phyloP scores from a whole-genome alignment of 305 asterid genomes.

The Salvia sclarea region DNA sequence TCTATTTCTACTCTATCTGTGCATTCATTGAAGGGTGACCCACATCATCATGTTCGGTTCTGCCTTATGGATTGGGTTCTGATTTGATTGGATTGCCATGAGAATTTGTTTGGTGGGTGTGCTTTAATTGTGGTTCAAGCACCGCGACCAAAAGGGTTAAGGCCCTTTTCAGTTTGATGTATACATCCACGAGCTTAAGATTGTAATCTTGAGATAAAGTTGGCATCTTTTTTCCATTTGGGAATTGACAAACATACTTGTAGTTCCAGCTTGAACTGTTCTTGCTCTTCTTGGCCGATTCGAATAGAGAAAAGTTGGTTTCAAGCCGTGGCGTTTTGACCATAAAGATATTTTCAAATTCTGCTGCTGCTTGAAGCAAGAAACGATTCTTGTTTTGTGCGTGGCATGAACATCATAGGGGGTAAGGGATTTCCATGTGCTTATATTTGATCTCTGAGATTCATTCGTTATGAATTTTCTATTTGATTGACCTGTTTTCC shows the following conservation, averaged over 20 bases:
- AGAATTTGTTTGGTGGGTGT: constrained; percentile 24
- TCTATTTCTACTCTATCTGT: constrained; percentile 11
- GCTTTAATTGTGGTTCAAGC: constrained; percentile 34
- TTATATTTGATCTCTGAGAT: neutral
- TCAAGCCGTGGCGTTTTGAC: constrained; percentile 12
- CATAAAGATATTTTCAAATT: neutral
- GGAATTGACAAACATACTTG: neutral
- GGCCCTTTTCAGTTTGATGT: constrained; percentile 20
- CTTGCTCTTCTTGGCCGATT: constrained; percentile 16
- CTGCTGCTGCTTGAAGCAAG: constrained; percentile 4
- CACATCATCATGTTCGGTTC: constrained; percentile 29
- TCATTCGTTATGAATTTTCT: neutral
- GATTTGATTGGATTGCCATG: constrained; percentile 12
- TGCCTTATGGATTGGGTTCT: constrained; percentile 17
- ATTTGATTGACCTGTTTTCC: constrained; percentile 2
- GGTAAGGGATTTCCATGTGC: constrained; percentile 30
- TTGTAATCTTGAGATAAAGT: constrained; percentile 11
- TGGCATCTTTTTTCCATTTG: constrained; percentile 21
- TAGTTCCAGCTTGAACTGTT: constrained; percentile 12
- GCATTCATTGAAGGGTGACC: constrained; percentile 37
- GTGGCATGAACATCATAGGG: constrained; percentile 11
- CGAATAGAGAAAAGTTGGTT: neutral
- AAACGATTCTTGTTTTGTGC: constrained; percentile 20
- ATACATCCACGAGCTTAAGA: constrained; percentile 20
- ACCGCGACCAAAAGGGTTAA: constrained; percentile 15